Percentiles rank a stretch among this genome's conserved stretches.
Conservation (phyloP, 140 eudicot genomes). For the Erigeron philadelphicus region DNA sequence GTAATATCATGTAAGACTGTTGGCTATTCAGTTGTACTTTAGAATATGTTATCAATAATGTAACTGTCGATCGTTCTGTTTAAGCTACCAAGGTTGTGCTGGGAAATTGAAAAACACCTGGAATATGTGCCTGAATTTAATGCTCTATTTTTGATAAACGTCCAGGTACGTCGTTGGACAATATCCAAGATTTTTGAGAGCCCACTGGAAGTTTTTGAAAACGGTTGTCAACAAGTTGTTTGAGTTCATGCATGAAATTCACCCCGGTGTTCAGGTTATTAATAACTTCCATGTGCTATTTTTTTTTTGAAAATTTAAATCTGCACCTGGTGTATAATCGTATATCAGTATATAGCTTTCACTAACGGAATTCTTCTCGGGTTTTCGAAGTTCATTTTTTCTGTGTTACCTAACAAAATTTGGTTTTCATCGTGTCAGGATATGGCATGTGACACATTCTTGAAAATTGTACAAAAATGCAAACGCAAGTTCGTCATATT, state of each 20-base stretch:
- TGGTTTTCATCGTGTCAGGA: slow-evolving; percentile 43
- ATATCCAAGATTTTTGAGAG: slow-evolving; percentile 91
- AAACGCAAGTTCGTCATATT: slow-evolving; percentile 90
- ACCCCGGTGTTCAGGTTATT: slow-evolving; percentile 96
- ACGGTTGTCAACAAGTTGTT: slow-evolving; percentile 94
- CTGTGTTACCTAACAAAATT: not conserved
- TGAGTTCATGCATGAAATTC: slow-evolving; percentile 99
- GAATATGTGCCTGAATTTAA: not conserved
- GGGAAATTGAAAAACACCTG: not conserved
- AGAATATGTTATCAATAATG: not conserved
- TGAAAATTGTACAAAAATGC: slow-evolving; percentile 98
- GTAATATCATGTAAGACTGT: slow-evolving; percentile 79
- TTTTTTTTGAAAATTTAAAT: slow-evolving; percentile 4
- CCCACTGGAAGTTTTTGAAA: slow-evolving; percentile 97
- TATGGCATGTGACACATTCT: slow-evolving; percentile 97
- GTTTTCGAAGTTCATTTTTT: slow-evolving; percentile 5
- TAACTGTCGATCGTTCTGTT: not conserved
- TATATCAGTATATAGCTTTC: slow-evolving; percentile 9
- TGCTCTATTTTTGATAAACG: slow-evolving; percentile 23
- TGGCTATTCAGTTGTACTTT: slow-evolving; percentile 1
- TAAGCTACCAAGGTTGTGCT: not conserved
- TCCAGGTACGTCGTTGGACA: slow-evolving; percentile 99
- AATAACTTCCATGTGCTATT: not conserved
- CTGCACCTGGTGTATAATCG: not conserved
- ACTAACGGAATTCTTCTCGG: not conserved